Evolutionary conservation across 2,329 filamentous ascomycete genomes (phyloP), one percentile per base, ranked within the genome.

Genomic region (Colletotrichum gloeosporioides): DNA sequence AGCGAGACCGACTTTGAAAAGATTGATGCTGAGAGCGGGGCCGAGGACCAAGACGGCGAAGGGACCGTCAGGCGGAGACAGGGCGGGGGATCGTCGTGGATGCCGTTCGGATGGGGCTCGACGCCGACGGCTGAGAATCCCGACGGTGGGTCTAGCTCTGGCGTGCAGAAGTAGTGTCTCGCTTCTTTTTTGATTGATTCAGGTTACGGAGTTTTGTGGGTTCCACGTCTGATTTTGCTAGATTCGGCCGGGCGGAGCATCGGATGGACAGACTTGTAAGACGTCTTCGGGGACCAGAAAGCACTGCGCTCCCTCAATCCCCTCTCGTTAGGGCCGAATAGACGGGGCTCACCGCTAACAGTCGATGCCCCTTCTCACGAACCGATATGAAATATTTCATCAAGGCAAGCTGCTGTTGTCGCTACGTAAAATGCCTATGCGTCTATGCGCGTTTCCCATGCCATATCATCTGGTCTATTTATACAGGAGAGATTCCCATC

Each of bases 1-100:
- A 98, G 95, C 83, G 96, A 98, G 82, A 92, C 91, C 25, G 96
- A 98, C 80, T 98, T 98, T 82, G 96, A 98, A 82, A 95, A 95
- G 83, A 95, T 98, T 79, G 94, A 97, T 77, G 92, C 93, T 39
- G 94, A 96, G 82, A 93, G 92, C 80, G 90, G 89, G 12, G 87
- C 87, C 31, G 92, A 91, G 81, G 79, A 81, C 18, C 64, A 72
- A 22, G 70, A 73, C 27, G 57, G 91, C 62, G 88, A 87, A 36
- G 87, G 80, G 12, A 81, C 80, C 22, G 80, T 85, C 31, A 82
- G 84, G 71, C 82, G 82, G 77, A 84, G 83, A 67, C 80, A 44
- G 76, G 62, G 73, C 79, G 77, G 75, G 7, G 82, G 83, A n/a
- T 84, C 84, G 3, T 85, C 86, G 2, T 90, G 89, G 89, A 84